Evolutionary conservation across 163 green algal genomes (phyloP).

Genomic region (Volvox carteri): DNA sequence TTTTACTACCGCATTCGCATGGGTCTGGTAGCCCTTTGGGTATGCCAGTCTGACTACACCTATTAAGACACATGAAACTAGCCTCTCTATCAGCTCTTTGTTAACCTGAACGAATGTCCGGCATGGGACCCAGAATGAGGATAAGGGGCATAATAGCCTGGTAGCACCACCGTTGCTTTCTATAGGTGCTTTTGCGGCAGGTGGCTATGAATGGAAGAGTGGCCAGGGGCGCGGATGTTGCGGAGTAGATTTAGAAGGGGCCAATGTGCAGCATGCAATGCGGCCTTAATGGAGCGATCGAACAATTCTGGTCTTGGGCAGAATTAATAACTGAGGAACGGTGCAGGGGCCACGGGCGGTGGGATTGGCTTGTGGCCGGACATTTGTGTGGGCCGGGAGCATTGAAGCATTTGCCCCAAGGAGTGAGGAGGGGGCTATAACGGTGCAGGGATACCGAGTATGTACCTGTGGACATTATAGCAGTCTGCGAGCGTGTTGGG

Average conservation of each 20-base stretch:
- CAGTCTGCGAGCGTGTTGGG: too few species aligned
- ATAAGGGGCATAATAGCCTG: background rate
- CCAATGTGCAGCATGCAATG: background rate
- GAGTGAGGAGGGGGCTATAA: background rate
- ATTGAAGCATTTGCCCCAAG: background rate
- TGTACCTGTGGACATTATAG: too few species aligned
- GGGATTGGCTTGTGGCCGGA: background rate
- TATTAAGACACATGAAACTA: too few species aligned
- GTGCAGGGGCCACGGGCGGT: background rate
- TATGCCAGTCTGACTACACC: too few species aligned
- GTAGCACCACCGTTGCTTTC: slow-evolving; percentile 19
- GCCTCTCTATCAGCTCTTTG: too few species aligned
- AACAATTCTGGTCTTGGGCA: background rate
- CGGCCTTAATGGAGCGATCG: background rate
- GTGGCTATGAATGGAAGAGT: background rate
- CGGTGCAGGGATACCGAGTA: background rate
- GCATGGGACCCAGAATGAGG: background rate
- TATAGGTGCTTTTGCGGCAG: background rate
- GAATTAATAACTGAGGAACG: background rate
- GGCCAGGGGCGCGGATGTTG: background rate
- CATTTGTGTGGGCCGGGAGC: background rate
- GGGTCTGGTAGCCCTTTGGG: too few species aligned
- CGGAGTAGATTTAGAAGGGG: background rate
- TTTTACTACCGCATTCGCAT: too few species aligned
- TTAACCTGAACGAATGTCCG: slow-evolving; percentile 15